Evolutionary conservation across 2,329 filamentous ascomycete species (phyloP), one percentile per base, ranked within the genome.

Genomic region (Ophiostoma montium): DNA sequence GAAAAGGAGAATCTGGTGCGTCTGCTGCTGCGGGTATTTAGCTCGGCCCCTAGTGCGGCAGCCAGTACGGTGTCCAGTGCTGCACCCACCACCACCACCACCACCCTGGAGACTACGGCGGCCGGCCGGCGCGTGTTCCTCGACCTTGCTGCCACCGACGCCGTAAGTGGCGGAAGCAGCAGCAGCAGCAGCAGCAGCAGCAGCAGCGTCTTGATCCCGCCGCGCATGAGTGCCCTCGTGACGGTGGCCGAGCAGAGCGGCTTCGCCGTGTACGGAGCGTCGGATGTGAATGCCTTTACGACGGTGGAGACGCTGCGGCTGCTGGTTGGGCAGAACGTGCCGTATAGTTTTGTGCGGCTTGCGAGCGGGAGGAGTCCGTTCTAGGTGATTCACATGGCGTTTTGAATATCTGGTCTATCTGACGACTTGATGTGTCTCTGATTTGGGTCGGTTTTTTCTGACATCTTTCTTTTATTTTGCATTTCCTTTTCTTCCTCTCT

Each of bases 271-370:
- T 92, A 90, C 60, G 84, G 83, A 1, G 77, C 82, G 16, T 83
- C 82, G 21, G 86, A 94, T 63, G 83, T 88, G 31, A 82, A 81
- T 50, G 85, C 86, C 0, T 92, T 88, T 67, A 89, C 84, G 19
- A 89, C 84, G 2, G 86, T 90, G 5, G 84, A 92, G 65, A 90
- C 81, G 45, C 65, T 92, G 49, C 72, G 86, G 56, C 63, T 89
- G 52, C 70, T 94, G 21, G 84, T 90, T 11, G 86, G 86, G 10
- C 85, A 92, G 66, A 92, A 92, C 61, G 85, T 92, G 50, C 84
- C 84, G 6, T 90, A 87, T 64, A 88, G 85, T 65, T 94, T 94
- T 67, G 86, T 92, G 38, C 73, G 85, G 45, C 69, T 92, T 60
- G 84, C 86, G 2, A 71, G 71, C 45, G 74, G 74, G 2, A 64